phyloP scores from a whole-genome alignment of 306 rosid genomes.

The Crotalaria pallida region DNA sequence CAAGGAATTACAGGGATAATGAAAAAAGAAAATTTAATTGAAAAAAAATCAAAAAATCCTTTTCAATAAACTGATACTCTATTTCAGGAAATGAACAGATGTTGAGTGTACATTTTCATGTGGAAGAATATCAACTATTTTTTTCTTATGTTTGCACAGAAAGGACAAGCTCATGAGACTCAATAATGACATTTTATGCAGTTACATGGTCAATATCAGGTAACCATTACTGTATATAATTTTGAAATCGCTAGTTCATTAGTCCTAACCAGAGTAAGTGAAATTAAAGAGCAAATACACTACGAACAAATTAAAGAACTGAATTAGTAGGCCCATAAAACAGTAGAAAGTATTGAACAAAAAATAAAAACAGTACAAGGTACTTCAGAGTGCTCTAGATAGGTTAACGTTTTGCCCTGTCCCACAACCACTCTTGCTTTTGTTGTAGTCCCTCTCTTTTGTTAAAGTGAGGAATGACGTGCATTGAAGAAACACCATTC shows the following conservation, averaged over 20 bases:
- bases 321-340: not conserved
- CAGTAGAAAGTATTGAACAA: not conserved
- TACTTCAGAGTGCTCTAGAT: not conserved
- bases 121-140: no score
- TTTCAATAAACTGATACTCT: no score
- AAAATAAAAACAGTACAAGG: not conserved
- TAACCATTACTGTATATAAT: not conserved
- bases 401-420: not conserved
- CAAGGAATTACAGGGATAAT: no score
- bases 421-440: conserved; percentile 8
- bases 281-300: not conserved
- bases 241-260: not conserved
- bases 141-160: no score
- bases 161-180: no score
- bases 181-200: not conserved
- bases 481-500: conserved; percentile 7
- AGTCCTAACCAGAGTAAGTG: not conserved
- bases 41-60: no score
- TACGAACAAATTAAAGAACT: not conserved
- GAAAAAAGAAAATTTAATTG: no score
- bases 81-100: no score
- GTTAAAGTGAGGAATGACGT: conserved; percentile 3
- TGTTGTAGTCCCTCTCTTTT: conserved; percentile 3
- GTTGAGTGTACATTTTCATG: no score
- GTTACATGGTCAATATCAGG: not conserved